Conservation (phyloP, 2,329 filamentous ascomycete species). For the Sporothrix pallida region DNA sequence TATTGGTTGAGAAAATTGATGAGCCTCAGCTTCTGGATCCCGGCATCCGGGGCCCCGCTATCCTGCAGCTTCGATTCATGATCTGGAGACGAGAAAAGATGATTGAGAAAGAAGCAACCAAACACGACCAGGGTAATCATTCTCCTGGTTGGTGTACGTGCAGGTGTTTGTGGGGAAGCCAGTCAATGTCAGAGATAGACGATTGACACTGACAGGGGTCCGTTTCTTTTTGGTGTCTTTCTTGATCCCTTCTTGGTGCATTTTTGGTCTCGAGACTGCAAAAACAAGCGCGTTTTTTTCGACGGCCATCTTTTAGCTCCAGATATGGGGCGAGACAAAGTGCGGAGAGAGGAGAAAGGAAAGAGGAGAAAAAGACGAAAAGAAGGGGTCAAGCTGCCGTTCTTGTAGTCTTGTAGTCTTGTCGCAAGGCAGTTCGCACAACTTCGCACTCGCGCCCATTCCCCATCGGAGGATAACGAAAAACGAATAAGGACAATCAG, state of each 20-base stretch:
- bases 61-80: neutral
- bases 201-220: neutral
- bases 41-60: neutral
- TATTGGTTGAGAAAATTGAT: neutral
- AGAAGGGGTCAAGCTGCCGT: neutral
- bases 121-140: neutral
- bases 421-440: neutral
- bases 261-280: neutral
- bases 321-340: neutral
- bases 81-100: neutral
- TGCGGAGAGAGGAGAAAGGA: neutral
- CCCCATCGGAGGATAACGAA: neutral
- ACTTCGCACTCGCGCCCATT: neutral
- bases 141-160: constrained; percentile 2
- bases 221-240: too few species aligned
- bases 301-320: too few species aligned
- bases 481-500: neutral
- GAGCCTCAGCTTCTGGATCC: neutral
- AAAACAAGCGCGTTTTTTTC: neutral
- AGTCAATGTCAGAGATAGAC: too few species aligned
- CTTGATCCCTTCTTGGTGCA: too few species aligned
- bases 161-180: too few species aligned
- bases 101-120: too few species aligned
- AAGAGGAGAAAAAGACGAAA: neutral
- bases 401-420: too few species aligned